Evolutionary conservation across 768 basidiomycete species (phyloP), one percentile per base, ranked within the genome.

Genomic region (Gloeopeniophorella convolvens): DNA sequence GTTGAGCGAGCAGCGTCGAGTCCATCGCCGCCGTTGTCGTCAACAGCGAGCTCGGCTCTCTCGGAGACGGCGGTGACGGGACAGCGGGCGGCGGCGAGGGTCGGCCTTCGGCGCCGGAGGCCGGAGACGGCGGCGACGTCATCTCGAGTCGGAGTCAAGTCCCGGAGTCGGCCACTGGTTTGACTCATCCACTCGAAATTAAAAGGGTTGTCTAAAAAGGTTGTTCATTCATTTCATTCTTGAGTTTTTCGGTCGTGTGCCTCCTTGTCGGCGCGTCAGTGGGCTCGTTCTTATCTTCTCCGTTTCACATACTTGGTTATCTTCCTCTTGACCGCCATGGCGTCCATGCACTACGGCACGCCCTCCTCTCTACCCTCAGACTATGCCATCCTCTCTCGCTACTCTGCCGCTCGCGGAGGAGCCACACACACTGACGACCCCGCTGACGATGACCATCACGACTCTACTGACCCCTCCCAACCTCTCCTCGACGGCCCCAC

Each of bases 361-460:
- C 74, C 82, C 8, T 74, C 75, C 8, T 83, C 82, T 2, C 64
- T 85, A 16, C 79, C 79, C 11, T 78, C 83, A 2, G 83, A 84
- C 66, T 81, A 83, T 55, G 81, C 79, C 6, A 68, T 83, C 30
- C 66, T 85, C 9, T 77, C 80, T 24, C 73, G 72, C 8, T 78
- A 72, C 58, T 71, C 72, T 5, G 68, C 68, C 21, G 32, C 51
- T 9, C 45, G 40, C 27, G 37, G 16, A 15, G 26, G 10, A 9
- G 18, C 23, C 2, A 16, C n/a, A n/a, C n/a, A 37, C 23, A 45
- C 1, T 15, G 55, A 60, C 18, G 39, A 48, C 12, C 15, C 51
- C 27, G 4, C 39, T 37, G 54, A 57, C 10, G 16, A 41, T 8
- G 27, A 36, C 12, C 23, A 44, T 15, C 24, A 56, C 9, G 48